Evolutionary conservation across 345 rosid species (phyloP), one percentile per base, ranked within the genome.

Genomic region (Limnanthes douglasii): DNA sequence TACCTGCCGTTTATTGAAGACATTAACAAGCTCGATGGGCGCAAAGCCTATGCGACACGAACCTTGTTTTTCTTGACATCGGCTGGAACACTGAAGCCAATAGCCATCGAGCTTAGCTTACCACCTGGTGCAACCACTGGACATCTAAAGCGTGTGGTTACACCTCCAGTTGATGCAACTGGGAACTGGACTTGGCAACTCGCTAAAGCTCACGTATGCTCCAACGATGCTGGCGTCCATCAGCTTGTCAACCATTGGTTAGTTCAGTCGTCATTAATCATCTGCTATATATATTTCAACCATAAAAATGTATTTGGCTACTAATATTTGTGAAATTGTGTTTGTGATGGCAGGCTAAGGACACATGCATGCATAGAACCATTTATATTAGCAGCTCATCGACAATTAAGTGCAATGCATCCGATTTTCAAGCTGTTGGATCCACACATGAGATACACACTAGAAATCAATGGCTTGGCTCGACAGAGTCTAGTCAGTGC

Each of bases 211-310:
- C 96, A 92, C 28, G 99, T 92, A 22, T 70, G 86, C 48, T 67
- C 99, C 33, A 92, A 92, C 4, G 93, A 78, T 37, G 90, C 96
- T 11, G 96, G 96, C 2, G 86, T 72, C 22, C 99, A 92, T 73
- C 99, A 92, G 43, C 76, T 92, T 5, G 86, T 70, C 20, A 65
- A 81, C 49, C 99, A 92, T 27, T 92, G 86, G 86, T 69, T 62
- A 62, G 56, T n/a, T n/a, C n/a, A n/a, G n/a, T n/a, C n/a, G n/a
- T n/a, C n/a, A n/a, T n/a, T n/a, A n/a, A n/a, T n/a, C n/a, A n/a
- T n/a, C n/a, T n/a, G n/a, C n/a, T n/a, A n/a, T n/a, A n/a, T n/a
- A n/a, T n/a, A n/a, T n/a, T n/a, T n/a, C n/a, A n/a, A n/a, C n/a
- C n/a, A n/a, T n/a, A n/a, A n/a, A n/a, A n/a, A n/a, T n/a, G n/a